Base-by-base conservation (phyloP, 345 rosid genomes). In the Brassica carinata region DNA sequence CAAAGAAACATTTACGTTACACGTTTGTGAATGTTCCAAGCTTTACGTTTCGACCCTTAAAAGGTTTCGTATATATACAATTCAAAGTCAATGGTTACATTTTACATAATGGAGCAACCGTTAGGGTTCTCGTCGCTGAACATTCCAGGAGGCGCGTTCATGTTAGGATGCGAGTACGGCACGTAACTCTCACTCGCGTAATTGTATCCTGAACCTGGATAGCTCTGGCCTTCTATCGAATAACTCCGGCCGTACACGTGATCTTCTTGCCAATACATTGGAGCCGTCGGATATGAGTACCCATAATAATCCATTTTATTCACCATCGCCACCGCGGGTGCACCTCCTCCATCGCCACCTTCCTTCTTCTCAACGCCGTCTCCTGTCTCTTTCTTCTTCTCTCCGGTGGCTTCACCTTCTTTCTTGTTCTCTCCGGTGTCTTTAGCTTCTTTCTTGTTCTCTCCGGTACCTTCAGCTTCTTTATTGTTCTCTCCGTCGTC, bases 231-330 rank as follows among this genome's bases (percentile, higher is more conserved):
- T 27, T 70, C 77, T 0, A 80, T 45, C 5, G 84, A 76, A 57
- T 75, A 66, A 62, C 17, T 45, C 72, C 76, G 64, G 19, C 69
- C 86, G 81, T 83, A 77, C 84, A 68, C 78, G 31, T 82, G 84
- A 51, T 80, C 88, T 9, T 82, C 88, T 11, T 63, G 64, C 94
- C 91, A 90, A 19, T 87, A 83, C 71, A 77, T 84, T 5, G 93
- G 88, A 29, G 26, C 84, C 66, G 81, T 84, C 0, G 86, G 85
- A 64, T 76, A 81, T 1, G 80, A 63, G 73, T 79, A 69, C n/a
- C 90, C 88, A 51, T 75, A 30, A 64, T 87, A 73, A 73, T 88
- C 92, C 85, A 88, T 69, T 75, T 86, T 91, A 81, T 79, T 88
- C 77, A 89, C 72, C 73, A 4, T 70, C 64, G 38, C 71, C 67